Base-by-base conservation (phyloP, 306 rosid genomes). In the Sindora glabra region DNA sequence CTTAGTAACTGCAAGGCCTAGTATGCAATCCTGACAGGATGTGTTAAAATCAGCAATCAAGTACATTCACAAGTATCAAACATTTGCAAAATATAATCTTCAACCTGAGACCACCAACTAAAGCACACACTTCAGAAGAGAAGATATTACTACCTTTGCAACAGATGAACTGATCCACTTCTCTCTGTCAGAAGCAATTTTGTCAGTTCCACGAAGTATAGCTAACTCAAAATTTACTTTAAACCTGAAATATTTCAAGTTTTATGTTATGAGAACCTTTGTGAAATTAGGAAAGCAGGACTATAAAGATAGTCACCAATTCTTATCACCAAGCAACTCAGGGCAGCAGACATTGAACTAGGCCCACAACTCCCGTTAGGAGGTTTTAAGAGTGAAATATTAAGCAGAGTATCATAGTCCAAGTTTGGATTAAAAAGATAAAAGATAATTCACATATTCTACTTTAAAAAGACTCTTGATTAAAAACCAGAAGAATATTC, bases 341-440 rank as follows among this genome's bases (percentile, higher is more conserved):
- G 96, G 98, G 74, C 95, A 91, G 64, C 92, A 88, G 59, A 91
- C 88, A 75, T 79, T 79, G 70, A 91, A 91, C 75, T 88, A 77
- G 39, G 98, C 98, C 98, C 98, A 91, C 74, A 91, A 19, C 54
- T 91, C 98, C 96, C 88, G 79, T 24, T 53, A 46, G 48, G 27
- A 70, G 66, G 34, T 64, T 40, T 62, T 33, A 63, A 62, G 53
- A 53, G 21, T 17, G 36, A 70, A 29, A 73, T 24, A 39, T 29
- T 46, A 41, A 47, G 53, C 24, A 59, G 38, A 37, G 48, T 39
- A 53, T 48, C 51, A 65, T 33, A 44, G 54, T 41, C 45, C 14
- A 53, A 23, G 9, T 79, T 59, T 48, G 14, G 62, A 41, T 53
- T 19, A 11, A 13, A 52, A 16, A 21, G 49, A 41, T 27, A 33